A percentile compares a stretch with the other conserved stretches of the same genome.
Conservation (phyloP, 75 land plant species). For the Gnetum montanum region DNA sequence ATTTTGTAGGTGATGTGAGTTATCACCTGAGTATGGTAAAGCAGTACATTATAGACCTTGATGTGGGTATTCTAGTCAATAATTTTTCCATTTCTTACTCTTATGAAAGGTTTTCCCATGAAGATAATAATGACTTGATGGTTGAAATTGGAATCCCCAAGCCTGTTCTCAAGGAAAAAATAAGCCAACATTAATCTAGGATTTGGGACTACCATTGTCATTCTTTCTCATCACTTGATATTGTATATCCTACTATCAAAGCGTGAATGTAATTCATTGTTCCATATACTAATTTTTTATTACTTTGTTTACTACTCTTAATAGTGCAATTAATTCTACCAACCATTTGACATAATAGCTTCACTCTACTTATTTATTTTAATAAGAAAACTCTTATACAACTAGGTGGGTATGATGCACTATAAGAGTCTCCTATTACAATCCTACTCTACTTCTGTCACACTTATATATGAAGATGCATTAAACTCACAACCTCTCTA, state of each 20-base stretch:
- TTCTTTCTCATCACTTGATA: constrained; percentile 79
- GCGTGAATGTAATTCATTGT: constrained; percentile 48
- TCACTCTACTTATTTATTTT: neutral
- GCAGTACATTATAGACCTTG: constrained; percentile 40
- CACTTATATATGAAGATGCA: too few relatives aligned
- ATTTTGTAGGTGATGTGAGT: constrained; percentile 45
- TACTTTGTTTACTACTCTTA: neutral
- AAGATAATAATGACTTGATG: constrained; percentile 44
- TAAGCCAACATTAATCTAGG: constrained; percentile 92
- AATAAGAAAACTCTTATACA: too few relatives aligned
- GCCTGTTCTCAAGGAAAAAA: constrained; percentile 44
- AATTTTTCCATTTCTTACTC: constrained; percentile 82
- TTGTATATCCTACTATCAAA: constrained; percentile 87
- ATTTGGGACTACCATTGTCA: constrained; percentile 67
- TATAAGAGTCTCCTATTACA: neutral
- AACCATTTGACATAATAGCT: neutral
- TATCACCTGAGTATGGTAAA: constrained; percentile 30
- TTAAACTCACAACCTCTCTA: too few relatives aligned
- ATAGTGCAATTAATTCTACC: neutral
- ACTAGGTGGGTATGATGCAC: neutral
- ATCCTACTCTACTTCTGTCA: neutral
- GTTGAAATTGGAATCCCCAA: constrained; percentile 37
- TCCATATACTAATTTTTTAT: neutral
- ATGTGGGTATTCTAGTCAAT: constrained; percentile 85
- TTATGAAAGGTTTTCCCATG: constrained; percentile 80